Evolutionary conservation across 495 filamentous ascomycete species (phyloP), one percentile per base, ranked within the genome.

Genomic region (Talaromyces adpressus): DNA sequence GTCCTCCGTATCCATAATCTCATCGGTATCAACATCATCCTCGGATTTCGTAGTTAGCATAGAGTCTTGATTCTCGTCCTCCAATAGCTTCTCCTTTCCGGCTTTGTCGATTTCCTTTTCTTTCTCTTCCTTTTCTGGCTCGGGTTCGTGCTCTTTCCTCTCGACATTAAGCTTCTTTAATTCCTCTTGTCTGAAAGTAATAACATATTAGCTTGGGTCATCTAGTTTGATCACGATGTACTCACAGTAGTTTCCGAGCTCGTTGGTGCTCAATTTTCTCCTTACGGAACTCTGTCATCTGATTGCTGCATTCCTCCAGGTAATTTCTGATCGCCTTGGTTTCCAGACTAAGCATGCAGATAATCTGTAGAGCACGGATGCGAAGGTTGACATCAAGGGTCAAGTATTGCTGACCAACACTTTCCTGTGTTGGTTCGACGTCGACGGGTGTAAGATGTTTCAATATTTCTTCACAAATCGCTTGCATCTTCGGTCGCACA

Each of bases 251-350:
- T 72, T 94, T 97, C 68, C 89, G 85, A 61, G 87, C 82, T 62
- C 91, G 84, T 73, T 98, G 94, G 71, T 86, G 88, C 66, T 96
- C 90, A 62, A 96, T 97, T 76, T 96, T 98, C 73, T 95, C 89
- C 74, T 98, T 98, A 20, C 94, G 84, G 69, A 92, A 89, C 49
- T 85, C 85, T 3, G 94, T 98, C 95, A 97, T 97, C 63, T 90
- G 86, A 65, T 92, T 89, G 54, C 87, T 89, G 74, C 92, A 95
- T 65, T 93, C 87, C 63, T 96, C 92, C 77, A 98, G 89, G 69
- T 94, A 96, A 16, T 86, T 86, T 41, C 91, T 85, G 62, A 98
- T 85, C 2, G 88, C 87, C 70, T 89, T 90, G 3, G 93, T 96
- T 67, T 91, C 88, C 54, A 92, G 77, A n/a, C 88, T 90, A 56